Percentiles rank a stretch among this genome's conserved stretches.
phyloP scores from a whole-genome alignment of 192 early-diverging fungal genomes.

The Gaertneriomyces sp. region DNA sequence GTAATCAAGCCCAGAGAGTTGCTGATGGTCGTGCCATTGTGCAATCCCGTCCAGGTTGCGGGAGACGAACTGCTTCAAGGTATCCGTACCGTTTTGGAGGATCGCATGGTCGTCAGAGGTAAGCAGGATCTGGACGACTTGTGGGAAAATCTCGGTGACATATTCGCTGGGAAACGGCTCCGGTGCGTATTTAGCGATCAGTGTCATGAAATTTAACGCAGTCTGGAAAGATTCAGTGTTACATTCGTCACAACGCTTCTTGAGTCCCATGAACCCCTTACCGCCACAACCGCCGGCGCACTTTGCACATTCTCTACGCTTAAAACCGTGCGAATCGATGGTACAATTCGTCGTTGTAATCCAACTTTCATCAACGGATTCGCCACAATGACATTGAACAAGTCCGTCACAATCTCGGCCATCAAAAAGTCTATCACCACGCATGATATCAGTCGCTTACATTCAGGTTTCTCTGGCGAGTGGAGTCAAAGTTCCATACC shows the following conservation, averaged over 20 bases:
- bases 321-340: conserved; percentile 61
- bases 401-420: conserved; percentile 68
- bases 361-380: conserved; percentile 60
- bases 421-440: conserved; percentile 62
- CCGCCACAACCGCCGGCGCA: conserved; percentile 17
- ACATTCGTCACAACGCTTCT: not conserved
- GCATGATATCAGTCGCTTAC: not conserved
- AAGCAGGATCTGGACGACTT: conserved; percentile 71
- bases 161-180: conserved; percentile 65
- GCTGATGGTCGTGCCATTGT: conserved; percentile 60
- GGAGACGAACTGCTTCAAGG: conserved; percentile 73
- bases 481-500: conserved; percentile 29
- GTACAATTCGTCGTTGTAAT: conserved; percentile 72
- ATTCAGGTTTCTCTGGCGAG: not conserved
- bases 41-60: conserved; percentile 73
- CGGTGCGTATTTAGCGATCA: conserved; percentile 65
- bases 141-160: conserved; percentile 65
- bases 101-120: conserved; percentile 69
- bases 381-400: conserved; percentile 71
- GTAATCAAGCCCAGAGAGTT: conserved; percentile 69
- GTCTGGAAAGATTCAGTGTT: conserved; percentile 22
- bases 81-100: conserved; percentile 83
- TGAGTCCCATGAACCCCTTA: conserved; percentile 11
- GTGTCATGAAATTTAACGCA: conserved; percentile 71
- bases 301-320: conserved; percentile 20